Percentiles rank a stretch among this genome's conserved stretches.
phyloP scores from a whole-genome alignment of 208 protist genomes.

The Balamuthia mandrillaris region DNA sequence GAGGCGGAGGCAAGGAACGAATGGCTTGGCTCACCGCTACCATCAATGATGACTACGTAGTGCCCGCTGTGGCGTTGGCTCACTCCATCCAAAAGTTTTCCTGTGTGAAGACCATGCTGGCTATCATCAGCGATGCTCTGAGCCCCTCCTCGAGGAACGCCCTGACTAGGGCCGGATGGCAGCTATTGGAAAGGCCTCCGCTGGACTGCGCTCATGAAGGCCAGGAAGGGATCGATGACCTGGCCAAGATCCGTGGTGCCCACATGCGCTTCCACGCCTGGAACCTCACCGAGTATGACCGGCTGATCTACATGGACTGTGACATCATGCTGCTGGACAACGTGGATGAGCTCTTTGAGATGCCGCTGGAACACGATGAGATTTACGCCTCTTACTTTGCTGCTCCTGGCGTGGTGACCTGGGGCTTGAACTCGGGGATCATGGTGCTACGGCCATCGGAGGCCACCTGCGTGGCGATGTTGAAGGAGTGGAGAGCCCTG shows the following conservation, averaged over 20 bases:
- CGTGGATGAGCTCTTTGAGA: constrained; percentile 4
- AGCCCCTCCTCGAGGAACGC: too few relatives aligned
- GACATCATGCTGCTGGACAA: constrained; percentile 18
- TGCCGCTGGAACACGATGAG: too few relatives aligned
- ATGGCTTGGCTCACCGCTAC: neutral
- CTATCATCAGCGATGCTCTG: neutral
- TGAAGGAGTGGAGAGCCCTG: neutral
- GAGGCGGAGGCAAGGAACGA: neutral
- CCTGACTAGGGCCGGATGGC: too few relatives aligned
- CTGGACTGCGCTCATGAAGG: neutral
- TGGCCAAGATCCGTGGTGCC: neutral
- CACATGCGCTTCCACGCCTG: neutral
- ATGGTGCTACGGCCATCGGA: too few relatives aligned
- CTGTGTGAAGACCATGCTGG: neutral
- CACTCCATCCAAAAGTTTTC: neutral
- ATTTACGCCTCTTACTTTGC: too few relatives aligned
- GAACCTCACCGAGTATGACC: constrained; percentile 3
- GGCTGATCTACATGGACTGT: constrained; percentile 1
- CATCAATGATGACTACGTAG: neutral
- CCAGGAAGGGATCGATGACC: neutral
- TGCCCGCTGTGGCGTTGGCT: neutral
- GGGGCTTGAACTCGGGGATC: too few relatives aligned
- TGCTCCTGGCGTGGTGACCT: too few relatives aligned
- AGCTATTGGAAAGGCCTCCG: too few relatives aligned
- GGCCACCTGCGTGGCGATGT: too few relatives aligned